A percentile compares a stretch with the other conserved stretches of the same genome.
Evolutionary conservation across 805 yeast species (phyloP).

Genomic region (Candida chauliodis): DNA sequence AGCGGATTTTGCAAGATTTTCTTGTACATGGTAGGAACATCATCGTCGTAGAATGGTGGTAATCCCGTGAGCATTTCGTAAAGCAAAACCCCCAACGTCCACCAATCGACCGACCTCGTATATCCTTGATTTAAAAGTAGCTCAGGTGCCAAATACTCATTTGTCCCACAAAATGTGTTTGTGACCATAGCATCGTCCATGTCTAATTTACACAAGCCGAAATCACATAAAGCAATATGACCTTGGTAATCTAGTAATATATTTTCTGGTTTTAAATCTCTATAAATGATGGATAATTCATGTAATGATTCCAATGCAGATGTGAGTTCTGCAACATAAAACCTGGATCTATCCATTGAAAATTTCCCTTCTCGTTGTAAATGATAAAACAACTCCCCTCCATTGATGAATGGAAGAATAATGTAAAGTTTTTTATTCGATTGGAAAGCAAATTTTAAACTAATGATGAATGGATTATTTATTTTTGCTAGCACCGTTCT

Average conservation of each 20-base stretch:
- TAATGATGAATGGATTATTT: constrained; percentile 93
- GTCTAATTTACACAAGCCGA: constrained; percentile 92
- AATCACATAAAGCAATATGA: constrained; percentile 95
- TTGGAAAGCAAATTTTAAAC: constrained; percentile 93
- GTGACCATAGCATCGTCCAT: constrained; percentile 88
- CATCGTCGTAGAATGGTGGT: constrained; percentile 97
- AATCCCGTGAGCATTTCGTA: constrained; percentile 96
- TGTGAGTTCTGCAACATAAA: constrained; percentile 90
- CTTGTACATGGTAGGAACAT: constrained; percentile 87
- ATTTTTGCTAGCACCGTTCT: constrained; percentile 92
- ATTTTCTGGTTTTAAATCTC: constrained; percentile 96
- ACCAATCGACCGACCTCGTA: constrained; percentile 95
- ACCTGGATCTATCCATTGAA: constrained; percentile 82
- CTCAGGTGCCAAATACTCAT: constrained; percentile 96
- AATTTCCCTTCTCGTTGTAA: constrained; percentile 88
- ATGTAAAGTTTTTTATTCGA: constrained; percentile 92
- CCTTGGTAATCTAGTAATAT: constrained; percentile 93
- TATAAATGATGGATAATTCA: constrained; percentile 85
- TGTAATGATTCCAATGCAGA: constrained; percentile 92
- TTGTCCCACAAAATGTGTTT: constrained; percentile 96
- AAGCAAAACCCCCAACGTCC: constrained; percentile 92
- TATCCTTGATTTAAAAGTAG: constrained; percentile 87
- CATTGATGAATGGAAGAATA: constrained; percentile 90
- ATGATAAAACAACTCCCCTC: constrained; percentile 95
- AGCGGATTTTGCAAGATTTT: constrained; percentile 88